Percentiles rank a stretch among this genome's conserved stretches.
phyloP scores from a whole-genome alignment of 441 rosid genomes.

The Corymbia calophylla region DNA sequence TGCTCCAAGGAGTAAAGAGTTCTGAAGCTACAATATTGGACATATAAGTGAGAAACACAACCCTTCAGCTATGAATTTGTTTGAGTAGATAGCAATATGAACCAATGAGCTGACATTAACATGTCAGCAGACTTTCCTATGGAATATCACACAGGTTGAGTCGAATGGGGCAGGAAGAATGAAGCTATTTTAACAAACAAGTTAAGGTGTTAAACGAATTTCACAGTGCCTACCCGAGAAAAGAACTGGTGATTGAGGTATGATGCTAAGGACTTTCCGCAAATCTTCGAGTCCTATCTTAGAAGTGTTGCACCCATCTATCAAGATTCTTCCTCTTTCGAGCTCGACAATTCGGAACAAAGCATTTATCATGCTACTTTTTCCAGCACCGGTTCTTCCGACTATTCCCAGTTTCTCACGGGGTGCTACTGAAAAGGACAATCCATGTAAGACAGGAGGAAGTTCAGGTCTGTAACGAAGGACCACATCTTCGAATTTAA shows the following conservation, averaged over 20 bases:
- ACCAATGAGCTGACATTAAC: not conserved
- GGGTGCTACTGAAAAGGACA: conserved; percentile 67
- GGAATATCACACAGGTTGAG: not conserved
- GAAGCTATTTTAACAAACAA: not conserved
- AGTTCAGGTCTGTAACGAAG: conserved; percentile 86
- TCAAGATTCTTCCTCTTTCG: conserved; percentile 74
- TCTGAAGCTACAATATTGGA: not conserved
- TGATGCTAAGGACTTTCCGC: conserved; percentile 87
- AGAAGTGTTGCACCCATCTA: conserved; percentile 66
- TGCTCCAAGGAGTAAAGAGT: not conserved
- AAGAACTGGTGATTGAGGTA: conserved; percentile 93
- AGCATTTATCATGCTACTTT: conserved; percentile 91
- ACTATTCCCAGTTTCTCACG: conserved; percentile 87
- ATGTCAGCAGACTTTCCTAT: not conserved
- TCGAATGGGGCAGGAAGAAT: not conserved
- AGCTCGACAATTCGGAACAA: conserved; percentile 85
- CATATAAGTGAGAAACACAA: not conserved
- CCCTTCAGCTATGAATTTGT: not conserved
- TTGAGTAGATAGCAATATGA: not conserved
- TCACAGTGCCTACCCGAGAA: conserved; percentile 62
- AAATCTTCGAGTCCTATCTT: conserved; percentile 81
- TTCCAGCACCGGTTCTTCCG: conserved; percentile 98
- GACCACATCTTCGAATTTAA: conserved; percentile 79
- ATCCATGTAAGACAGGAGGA: conserved; percentile 82
- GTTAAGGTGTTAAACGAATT: not conserved